Conservation (phyloP, 2,329 filamentous ascomycete species). For the Nemania abortiva region DNA sequence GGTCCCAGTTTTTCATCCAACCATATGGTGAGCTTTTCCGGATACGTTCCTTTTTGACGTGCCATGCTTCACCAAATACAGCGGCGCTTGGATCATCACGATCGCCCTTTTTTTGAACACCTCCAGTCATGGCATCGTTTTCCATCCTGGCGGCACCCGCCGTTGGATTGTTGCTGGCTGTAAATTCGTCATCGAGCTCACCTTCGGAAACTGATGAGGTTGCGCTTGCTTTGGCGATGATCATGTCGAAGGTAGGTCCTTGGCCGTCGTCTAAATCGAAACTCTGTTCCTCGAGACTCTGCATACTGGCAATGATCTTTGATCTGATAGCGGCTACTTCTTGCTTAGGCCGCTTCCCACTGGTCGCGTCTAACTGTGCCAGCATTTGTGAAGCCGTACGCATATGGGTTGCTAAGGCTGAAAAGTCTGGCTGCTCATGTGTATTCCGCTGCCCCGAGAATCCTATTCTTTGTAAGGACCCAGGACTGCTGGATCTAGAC, state of each 20-base stretch:
- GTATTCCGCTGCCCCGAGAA: constrained; percentile 66
- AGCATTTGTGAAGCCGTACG: constrained; percentile 89
- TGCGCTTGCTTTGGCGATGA: constrained; percentile 79
- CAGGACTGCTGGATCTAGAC: constrained; percentile 77
- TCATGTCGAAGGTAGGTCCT: constrained; percentile 82
- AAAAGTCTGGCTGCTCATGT: constrained; percentile 81
- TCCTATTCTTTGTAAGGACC: constrained; percentile 69
- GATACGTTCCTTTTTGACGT: constrained; percentile 85
- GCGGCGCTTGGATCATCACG: constrained; percentile 87
- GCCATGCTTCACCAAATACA: constrained; percentile 89
- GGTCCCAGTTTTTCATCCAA: constrained; percentile 91
- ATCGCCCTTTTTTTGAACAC: constrained; percentile 83
- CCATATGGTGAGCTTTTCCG: constrained; percentile 86
- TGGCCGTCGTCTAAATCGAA: constrained; percentile 81
- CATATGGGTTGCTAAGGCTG: constrained; percentile 87
- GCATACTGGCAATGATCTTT: constrained; percentile 92
- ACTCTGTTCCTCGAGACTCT: constrained; percentile 85
- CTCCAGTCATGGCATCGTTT: constrained; percentile 88
- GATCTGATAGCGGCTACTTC: constrained; percentile 87
- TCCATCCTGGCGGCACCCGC: constrained; percentile 88
- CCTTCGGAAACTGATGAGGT: constrained; percentile 56
- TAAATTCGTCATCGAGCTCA: constrained; percentile 55
- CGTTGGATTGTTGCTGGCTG: constrained; percentile 71
- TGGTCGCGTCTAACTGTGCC: constrained; percentile 83
- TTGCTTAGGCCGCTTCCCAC: constrained; percentile 80